Percentiles rank a stretch among this genome's conserved stretches.
phyloP scores from a whole-genome alignment of 2,329 filamentous ascomycete species.

The Trichoderma gracile region DNA sequence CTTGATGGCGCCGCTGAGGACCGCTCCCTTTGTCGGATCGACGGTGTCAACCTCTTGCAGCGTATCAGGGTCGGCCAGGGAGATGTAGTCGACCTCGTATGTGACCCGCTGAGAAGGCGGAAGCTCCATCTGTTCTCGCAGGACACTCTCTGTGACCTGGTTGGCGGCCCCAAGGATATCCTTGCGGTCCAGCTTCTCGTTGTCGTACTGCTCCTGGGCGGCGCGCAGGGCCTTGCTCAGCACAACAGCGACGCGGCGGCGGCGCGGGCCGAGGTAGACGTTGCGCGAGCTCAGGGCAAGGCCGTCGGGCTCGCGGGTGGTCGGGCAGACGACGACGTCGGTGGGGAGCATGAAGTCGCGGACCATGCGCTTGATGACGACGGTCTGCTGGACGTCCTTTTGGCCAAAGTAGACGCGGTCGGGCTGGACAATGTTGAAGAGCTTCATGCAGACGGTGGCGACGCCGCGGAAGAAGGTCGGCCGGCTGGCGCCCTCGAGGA shows the following conservation, averaged over 20 bases:
- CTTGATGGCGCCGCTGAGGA: constrained; percentile 87
- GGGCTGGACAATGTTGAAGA: constrained; percentile 54
- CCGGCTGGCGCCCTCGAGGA: constrained; percentile 80
- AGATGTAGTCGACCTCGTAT: constrained; percentile 91
- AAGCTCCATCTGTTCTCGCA: constrained; percentile 63
- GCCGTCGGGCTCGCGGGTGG: constrained; percentile 75
- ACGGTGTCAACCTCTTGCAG: constrained; percentile 76
- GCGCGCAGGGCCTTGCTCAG: constrained; percentile 68
- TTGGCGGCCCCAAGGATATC: constrained; percentile 73
- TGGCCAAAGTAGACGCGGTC: constrained; percentile 88
- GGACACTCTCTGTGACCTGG: constrained; percentile 55
- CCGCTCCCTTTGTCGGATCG: constrained; percentile 69
- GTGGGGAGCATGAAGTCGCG: constrained; percentile 81
- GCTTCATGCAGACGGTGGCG: constrained; percentile 92
- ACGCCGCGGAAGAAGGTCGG: constrained; percentile 97
- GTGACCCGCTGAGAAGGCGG: constrained; percentile 61
- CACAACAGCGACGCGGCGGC: constrained; percentile 71
- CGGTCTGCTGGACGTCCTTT: constrained; percentile 96
- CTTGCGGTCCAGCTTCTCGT: constrained; percentile 53
- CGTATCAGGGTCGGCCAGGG: constrained; percentile 79
- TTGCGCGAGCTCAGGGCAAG: constrained; percentile 91
- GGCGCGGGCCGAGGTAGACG: constrained; percentile 79
- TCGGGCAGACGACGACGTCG: constrained; percentile 71
- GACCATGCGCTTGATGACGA: constrained; percentile 84
- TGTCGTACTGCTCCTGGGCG: constrained; percentile 67